phyloP scores from a whole-genome alignment of 2,329 filamentous ascomycete genomes.

The Fusarium nisikadoi region DNA sequence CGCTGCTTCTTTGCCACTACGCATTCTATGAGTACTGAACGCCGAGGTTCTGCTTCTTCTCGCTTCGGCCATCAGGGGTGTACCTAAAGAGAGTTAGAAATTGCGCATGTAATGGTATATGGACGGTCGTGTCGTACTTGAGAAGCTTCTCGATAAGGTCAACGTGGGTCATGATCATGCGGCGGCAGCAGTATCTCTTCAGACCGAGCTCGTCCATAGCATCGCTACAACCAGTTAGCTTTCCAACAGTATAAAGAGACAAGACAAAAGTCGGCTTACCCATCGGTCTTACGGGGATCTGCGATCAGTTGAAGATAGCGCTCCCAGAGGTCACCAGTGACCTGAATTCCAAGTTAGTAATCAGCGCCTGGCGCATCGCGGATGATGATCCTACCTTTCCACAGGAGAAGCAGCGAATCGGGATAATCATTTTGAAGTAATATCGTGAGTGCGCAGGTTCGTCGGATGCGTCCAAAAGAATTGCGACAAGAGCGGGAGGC shows the following conservation, averaged over 20 bases:
- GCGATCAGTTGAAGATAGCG: conserved; percentile 91
- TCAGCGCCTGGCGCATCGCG: conserved; percentile 16
- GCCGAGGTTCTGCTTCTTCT: conserved; percentile 64
- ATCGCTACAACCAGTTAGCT: conserved; percentile 68
- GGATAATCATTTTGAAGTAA: conserved; percentile 89
- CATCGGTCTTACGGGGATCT: conserved; percentile 74
- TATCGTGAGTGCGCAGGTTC: conserved; percentile 24
- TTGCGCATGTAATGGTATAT: background rate
- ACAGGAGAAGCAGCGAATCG: conserved; percentile 97
- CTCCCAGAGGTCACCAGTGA: conserved; percentile 97
- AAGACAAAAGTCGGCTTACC: conserved; percentile 61
- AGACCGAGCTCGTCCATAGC: conserved; percentile 95
- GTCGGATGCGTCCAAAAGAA: conserved; percentile 17
- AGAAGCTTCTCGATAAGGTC: conserved; percentile 98
- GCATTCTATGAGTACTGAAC: conserved; percentile 45
- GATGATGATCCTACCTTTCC: conserved; percentile 78
- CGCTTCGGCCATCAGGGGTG: conserved; percentile 70
- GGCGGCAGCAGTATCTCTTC: conserved; percentile 96
- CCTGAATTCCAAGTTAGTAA: conserved; percentile 64
- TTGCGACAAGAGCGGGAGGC: conserved; percentile 39
- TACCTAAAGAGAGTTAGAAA: conserved; percentile 56
- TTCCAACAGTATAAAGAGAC: background rate
- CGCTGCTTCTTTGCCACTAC: conserved; percentile 14
- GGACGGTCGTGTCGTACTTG: conserved; percentile 68
- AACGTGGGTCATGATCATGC: conserved; percentile 99